phyloP scores from a whole-genome alignment of 768 basidiomycete genomes.

The Rossbeevera mucosa region DNA sequence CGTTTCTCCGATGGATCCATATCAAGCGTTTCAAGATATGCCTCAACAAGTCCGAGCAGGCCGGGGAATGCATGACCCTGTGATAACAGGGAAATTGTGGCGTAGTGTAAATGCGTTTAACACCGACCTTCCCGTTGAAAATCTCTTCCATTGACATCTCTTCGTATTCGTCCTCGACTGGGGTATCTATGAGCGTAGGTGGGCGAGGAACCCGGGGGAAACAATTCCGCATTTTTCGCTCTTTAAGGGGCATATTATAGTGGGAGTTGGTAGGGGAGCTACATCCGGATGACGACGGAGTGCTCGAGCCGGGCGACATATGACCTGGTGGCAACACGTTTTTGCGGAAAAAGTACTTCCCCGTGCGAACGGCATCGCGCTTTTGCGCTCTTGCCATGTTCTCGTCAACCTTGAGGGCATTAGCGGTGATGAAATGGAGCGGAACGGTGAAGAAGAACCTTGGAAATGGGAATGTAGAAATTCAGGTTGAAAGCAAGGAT shows the following conservation, averaged over 20 bases:
- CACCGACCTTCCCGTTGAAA: conserved; percentile 81
- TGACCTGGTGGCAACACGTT: conserved; percentile 63
- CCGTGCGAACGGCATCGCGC: conserved; percentile 67
- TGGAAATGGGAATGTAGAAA: conserved; percentile 95
- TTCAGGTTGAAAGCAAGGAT: conserved; percentile 90
- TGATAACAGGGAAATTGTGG: conserved; percentile 4
- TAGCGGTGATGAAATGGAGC: neutral
- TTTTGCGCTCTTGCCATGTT: conserved; percentile 92
- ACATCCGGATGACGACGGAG: conserved; percentile 40
- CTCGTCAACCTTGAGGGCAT: conserved; percentile 73
- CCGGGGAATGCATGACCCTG: conserved; percentile 72
- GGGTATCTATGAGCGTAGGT: conserved; percentile 45
- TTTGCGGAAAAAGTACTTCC: conserved; percentile 88
- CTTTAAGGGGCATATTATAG: conserved; percentile 43
- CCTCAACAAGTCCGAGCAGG: conserved; percentile 71
- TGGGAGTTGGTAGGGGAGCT: conserved; percentile 35
- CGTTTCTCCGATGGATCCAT: conserved; percentile 54
- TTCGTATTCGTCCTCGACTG: conserved; percentile 79
- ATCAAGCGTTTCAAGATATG: conserved; percentile 85
- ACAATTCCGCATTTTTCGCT: conserved; percentile 67
- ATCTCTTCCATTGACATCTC: conserved; percentile 93
- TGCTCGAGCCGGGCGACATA: conserved; percentile 35
- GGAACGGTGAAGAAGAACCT: conserved; percentile 43
- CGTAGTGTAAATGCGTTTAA: conserved; percentile 1
- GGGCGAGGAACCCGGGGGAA: conserved; percentile 52